phyloP scores from a whole-genome alignment of 2,329 filamentous ascomycete genomes.

The Botrytis aclada region DNA sequence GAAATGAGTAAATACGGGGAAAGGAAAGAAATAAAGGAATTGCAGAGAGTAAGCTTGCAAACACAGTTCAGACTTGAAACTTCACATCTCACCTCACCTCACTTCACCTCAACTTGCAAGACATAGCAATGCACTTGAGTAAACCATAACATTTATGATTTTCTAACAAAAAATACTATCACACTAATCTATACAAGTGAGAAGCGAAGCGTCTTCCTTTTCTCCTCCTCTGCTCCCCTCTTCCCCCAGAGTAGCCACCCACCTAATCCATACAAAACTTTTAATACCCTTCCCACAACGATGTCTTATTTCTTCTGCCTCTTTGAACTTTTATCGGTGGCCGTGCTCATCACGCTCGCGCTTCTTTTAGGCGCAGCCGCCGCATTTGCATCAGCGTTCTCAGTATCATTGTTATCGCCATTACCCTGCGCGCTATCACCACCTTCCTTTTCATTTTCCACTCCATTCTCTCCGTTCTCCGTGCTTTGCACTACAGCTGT shows the following conservation, averaged over 20 bases:
- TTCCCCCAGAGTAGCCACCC: neutral
- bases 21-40: neutral
- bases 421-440: constrained; percentile 45
- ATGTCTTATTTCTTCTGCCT: constrained; percentile 44
- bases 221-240: neutral
- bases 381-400: neutral
- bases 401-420: neutral
- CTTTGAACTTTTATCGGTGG: constrained; percentile 59
- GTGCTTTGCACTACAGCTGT: neutral
- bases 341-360: constrained; percentile 72
- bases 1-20: neutral
- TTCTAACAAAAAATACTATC: neutral
- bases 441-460: neutral
- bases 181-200: neutral
- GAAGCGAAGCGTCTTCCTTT: neutral
- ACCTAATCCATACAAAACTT: neutral
- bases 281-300: neutral
- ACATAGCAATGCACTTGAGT: neutral
- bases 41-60: neutral
- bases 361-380: constrained; percentile 65
- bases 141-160: neutral
- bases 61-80: neutral
- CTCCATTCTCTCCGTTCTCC: constrained; percentile 42
- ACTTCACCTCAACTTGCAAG: no score
- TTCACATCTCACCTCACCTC: neutral